Evolutionary conservation across 2,329 filamentous ascomycete species (phyloP), one percentile per base, ranked within the genome.

Genomic region (Fusarium albidum): DNA sequence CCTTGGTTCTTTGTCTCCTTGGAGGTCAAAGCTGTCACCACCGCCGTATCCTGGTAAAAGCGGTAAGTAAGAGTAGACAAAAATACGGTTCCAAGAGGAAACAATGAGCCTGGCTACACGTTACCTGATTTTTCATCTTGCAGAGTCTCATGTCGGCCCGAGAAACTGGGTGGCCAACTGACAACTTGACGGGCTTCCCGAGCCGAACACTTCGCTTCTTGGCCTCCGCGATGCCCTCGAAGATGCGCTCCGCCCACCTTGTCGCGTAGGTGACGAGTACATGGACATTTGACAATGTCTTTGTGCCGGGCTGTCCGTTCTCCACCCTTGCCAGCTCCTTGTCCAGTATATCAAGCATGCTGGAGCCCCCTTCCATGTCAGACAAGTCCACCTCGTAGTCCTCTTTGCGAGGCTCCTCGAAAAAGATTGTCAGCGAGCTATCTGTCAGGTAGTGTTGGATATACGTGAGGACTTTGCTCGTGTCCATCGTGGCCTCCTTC

Each of bases 401-500:
- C n/a, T 81, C 80, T 25, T 76, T 68, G 32, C 74, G 69, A 8
- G 82, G 71, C 5, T 79, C 78, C 49, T 75, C 74, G 42, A 91
- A 82, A 64, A 85, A 91, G 9, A 81, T 71, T 17, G 80, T 78
- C 5, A 96, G 75, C 6, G 86, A 86, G 63, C 88, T 92, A 28
- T 79, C 79, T 1, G 79, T 82, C 60, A 96, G 78, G 29, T 88
- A 87, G 25, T 83, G 82, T 61, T 89, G 82, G 31, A 98, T 89
- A 68, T 97, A 97, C 1, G 84, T 81, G 9, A 96, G 73, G 1
- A 96, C 85, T 50, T 87, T 87, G 13, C 80, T 79, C 42, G 89
- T 83, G 59, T 96, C 90, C 55, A 96, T 84, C 0, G 85, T 84
- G 1, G 89, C 86, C 63, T 95, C 90, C 61, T 89, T 90, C 55